Conservation (phyloP, 441 rosid genomes). For the Arabidopsis hybrid region DNA sequence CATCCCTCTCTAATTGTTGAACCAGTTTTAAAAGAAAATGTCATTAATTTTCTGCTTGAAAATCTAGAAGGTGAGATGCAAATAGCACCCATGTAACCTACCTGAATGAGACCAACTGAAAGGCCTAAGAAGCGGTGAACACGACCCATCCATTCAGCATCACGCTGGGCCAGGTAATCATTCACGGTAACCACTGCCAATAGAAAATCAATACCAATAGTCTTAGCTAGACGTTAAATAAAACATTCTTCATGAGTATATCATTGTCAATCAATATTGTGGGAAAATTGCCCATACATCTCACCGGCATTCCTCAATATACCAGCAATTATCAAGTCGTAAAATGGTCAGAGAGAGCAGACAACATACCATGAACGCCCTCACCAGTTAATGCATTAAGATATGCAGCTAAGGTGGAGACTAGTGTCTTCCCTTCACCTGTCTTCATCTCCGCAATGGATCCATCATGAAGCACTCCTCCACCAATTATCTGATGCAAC, state of each 20-base stretch:
- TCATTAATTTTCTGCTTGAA: constrained; percentile 25
- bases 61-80: constrained; percentile 6
- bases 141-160: constrained; percentile 99
- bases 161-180: constrained; percentile 96
- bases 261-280: background rate
- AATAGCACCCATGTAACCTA: constrained; percentile 30
- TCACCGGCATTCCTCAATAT: constrained; percentile 21
- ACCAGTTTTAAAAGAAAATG: constrained; percentile 19
- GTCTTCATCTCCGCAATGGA: constrained; percentile 99
- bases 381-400: constrained; percentile 91
- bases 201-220: constrained; percentile 41
- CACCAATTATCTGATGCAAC: constrained; percentile 80
- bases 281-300: background rate
- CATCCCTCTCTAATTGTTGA: constrained; percentile 79
- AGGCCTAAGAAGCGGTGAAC: constrained; percentile 93
- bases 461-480: constrained; percentile 97
- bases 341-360: constrained; percentile 26
- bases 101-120: constrained; percentile 98
- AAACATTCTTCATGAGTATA: background rate
- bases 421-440: constrained; percentile 96
- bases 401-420: constrained; percentile 94
- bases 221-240: constrained; percentile 4
- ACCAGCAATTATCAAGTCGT: constrained; percentile 12
- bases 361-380: constrained; percentile 89
- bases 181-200: constrained; percentile 94